phyloP scores from a whole-genome alignment of 495 filamentous ascomycete species.

The Rostrohypoxylon terebratum region DNA sequence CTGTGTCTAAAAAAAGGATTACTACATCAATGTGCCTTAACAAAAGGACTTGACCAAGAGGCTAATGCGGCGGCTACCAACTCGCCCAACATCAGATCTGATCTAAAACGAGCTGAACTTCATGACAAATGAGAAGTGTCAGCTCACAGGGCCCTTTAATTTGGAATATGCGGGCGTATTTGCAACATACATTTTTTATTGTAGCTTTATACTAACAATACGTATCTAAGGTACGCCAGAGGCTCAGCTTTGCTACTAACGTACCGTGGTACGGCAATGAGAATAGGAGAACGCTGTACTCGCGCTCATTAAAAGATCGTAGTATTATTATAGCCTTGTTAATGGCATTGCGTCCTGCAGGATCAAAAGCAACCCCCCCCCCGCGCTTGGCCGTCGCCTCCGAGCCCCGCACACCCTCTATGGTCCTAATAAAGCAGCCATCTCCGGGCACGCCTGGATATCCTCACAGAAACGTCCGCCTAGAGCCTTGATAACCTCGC shows the following conservation, averaged over 20 bases:
- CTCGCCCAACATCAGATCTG: conserved; percentile 2
- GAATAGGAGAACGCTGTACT: no score
- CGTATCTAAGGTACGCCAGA: no score
- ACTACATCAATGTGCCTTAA: no score
- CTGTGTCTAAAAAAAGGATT: no score
- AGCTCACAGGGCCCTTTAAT: no score
- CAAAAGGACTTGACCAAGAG: conserved; percentile 5
- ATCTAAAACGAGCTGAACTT: conserved; percentile 6
- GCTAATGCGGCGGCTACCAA: conserved; percentile 6
- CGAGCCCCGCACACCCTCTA: conserved; percentile 3
- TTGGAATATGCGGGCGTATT: no score
- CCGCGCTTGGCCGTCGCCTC: not conserved
- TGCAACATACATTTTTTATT: no score
- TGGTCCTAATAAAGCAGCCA: conserved; percentile 11
- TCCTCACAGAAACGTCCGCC: conserved; percentile 11
- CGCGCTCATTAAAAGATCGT: no score
- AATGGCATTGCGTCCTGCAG: not conserved
- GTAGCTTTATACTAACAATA: no score
- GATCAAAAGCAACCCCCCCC: conserved; percentile 1
- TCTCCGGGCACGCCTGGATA: conserved; percentile 12
- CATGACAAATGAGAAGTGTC: not conserved
- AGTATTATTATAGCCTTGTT: no score
- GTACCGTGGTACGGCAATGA: no score
- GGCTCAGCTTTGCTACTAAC: no score
- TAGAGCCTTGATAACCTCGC: conserved; percentile 9